Evolutionary conservation across 495 filamentous ascomycete genomes (phyloP).

Genomic region (Staphylotrichum longicolle): DNA sequence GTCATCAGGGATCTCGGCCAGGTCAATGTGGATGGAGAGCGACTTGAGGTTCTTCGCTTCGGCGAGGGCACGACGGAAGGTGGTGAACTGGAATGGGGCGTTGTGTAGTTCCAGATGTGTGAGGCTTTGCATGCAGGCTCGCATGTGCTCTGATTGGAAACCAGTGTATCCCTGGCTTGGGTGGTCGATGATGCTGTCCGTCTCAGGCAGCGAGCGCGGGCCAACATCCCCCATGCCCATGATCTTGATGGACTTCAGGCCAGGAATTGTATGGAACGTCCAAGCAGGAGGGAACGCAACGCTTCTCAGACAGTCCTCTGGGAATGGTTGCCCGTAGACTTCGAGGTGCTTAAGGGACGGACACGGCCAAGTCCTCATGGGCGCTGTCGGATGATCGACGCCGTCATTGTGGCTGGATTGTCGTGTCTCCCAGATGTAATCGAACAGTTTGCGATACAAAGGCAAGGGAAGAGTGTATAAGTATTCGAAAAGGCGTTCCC

Average conservation of each 20-base stretch:
- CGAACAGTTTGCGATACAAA: neutral
- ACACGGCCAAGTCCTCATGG: neutral
- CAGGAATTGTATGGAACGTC: neutral
- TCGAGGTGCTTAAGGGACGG: neutral
- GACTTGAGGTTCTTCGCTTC: neutral
- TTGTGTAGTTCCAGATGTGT: neutral
- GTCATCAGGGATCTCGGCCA: neutral
- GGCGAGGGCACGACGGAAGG: neutral
- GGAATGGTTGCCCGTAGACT: neutral
- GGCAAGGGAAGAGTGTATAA: no score
- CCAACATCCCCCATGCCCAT: neutral
- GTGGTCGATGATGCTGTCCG: neutral
- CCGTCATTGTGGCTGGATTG: neutral
- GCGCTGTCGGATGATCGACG: neutral
- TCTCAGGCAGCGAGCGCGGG: no score
- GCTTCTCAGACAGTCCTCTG: neutral
- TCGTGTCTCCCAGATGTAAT: neutral
- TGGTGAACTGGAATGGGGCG: neutral
- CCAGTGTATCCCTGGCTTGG: no score
- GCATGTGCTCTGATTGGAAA: neutral
- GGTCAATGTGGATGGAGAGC: neutral
- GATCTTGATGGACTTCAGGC: neutral
- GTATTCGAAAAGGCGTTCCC: no score
- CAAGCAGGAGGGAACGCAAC: neutral
- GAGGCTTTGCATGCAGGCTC: neutral